Evolutionary conservation across 2,329 filamentous ascomycete species (phyloP).

Genomic region (Stagonosporopsis cucurbitacearum): DNA sequence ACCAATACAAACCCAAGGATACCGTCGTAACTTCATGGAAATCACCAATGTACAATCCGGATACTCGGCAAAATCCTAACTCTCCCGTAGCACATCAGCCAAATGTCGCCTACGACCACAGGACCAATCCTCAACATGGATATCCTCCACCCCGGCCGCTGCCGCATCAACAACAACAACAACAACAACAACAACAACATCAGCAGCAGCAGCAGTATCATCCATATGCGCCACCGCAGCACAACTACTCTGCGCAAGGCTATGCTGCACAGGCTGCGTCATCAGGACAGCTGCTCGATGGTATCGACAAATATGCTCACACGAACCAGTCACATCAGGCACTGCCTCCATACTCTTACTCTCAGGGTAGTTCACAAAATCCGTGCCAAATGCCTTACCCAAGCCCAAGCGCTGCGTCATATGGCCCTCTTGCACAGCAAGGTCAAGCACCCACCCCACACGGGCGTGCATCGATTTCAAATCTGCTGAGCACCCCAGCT

Average conservation of each 20-base stretch:
- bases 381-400: constrained; percentile 28
- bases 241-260: constrained; percentile 28
- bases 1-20: constrained; percentile 46
- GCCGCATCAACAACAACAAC: constrained; percentile 15
- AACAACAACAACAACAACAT: constrained; percentile 27
- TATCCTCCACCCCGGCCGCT: constrained; percentile 24
- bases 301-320: constrained; percentile 39
- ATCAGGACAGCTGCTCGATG: constrained; percentile 28
- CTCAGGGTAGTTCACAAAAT: constrained; percentile 18
- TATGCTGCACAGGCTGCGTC: constrained; percentile 36
- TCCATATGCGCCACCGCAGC: constrained; percentile 37
- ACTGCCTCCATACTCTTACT: constrained; percentile 37
- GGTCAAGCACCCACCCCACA: constrained; percentile 25
- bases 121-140: constrained; percentile 35
- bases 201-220: constrained; percentile 26
- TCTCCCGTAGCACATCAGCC: constrained; percentile 49
- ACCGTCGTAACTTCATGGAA: constrained; percentile 32
- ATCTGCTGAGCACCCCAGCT: constrained; percentile 38
- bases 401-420: constrained; percentile 20
- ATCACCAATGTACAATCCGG: constrained; percentile 41
- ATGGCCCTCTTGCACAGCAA: constrained; percentile 25
- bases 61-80: constrained; percentile 46
- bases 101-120: constrained; percentile 45
- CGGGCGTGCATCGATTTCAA: constrained; percentile 42
- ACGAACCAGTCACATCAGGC: constrained; percentile 25